phyloP scores from a whole-genome alignment of 192 early-diverging fungal genomes.

The Allomyces macrogynus region DNA sequence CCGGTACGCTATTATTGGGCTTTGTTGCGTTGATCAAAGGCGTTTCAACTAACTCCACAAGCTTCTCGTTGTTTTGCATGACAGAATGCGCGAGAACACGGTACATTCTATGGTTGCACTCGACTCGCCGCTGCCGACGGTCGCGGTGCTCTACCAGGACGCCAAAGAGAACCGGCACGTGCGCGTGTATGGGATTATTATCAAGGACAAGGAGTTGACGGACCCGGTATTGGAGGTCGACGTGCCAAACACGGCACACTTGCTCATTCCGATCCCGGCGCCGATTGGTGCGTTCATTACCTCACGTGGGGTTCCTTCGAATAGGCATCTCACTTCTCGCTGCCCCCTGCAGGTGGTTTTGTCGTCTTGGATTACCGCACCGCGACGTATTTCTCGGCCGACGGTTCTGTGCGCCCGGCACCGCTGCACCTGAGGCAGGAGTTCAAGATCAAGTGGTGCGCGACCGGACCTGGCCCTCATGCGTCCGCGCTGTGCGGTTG shows the following conservation, averaged over 20 bases:
- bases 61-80: constrained; percentile 2
- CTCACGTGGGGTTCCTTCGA: no score
- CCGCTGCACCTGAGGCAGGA: not conserved
- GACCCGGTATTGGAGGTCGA: constrained; percentile 7
- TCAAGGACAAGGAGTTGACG: constrained; percentile 19
- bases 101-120: constrained; percentile 30
- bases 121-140: constrained; percentile 11
- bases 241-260: constrained; percentile 19
- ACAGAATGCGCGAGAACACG: constrained; percentile 27
- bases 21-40: not conserved
- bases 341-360: constrained; percentile 2
- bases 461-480: not conserved
- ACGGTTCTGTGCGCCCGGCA: not conserved
- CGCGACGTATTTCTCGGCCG: no score
- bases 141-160: constrained; percentile 40
- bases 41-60: constrained; percentile 2
- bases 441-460: not conserved
- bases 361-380: not conserved
- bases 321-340: not conserved
- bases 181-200: constrained; percentile 31
- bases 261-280: constrained; percentile 36
- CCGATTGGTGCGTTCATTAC: constrained; percentile 6
- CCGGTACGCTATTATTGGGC: not conserved
- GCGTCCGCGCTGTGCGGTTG: not conserved
- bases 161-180: constrained; percentile 24